Evolutionary conservation across 768 basidiomycete species (phyloP).

Genomic region (Leucocoprinus sp.): DNA sequence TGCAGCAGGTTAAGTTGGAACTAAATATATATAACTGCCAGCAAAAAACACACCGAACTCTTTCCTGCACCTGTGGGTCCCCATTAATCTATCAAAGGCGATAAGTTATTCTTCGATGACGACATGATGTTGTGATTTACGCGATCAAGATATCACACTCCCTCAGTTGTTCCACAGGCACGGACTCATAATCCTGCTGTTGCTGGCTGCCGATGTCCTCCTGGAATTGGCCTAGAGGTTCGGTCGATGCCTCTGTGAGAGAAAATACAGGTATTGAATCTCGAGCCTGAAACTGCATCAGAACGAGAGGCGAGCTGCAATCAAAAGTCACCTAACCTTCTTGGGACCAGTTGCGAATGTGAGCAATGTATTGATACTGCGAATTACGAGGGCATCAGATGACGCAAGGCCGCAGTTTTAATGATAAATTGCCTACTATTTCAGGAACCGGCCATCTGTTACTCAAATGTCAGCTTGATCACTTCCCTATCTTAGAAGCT

Average conservation of each 20-base stretch:
- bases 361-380: background rate
- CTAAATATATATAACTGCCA: background rate
- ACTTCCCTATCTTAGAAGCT: background rate
- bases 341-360: background rate
- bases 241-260: background rate
- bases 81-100: constrained; percentile 7
- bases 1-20: background rate
- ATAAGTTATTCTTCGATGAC: background rate
- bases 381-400: background rate
- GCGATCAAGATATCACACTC: constrained; percentile 1
- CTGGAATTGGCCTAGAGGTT: background rate
- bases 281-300: background rate
- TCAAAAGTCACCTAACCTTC: background rate
- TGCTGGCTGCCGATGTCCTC: background rate
- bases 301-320: background rate
- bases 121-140: background rate
- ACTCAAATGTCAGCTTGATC: background rate
- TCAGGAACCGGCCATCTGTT: background rate
- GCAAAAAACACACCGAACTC: background rate
- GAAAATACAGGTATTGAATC: background rate
- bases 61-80: constrained; percentile 1
- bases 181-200: background rate
- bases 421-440: background rate
- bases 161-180: background rate
- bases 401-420: no score